These are phyloP conservation scores for Suillus discolor DNA, from an alignment of 768 basidiomycete species.

Conservation along the genomic window DNA sequence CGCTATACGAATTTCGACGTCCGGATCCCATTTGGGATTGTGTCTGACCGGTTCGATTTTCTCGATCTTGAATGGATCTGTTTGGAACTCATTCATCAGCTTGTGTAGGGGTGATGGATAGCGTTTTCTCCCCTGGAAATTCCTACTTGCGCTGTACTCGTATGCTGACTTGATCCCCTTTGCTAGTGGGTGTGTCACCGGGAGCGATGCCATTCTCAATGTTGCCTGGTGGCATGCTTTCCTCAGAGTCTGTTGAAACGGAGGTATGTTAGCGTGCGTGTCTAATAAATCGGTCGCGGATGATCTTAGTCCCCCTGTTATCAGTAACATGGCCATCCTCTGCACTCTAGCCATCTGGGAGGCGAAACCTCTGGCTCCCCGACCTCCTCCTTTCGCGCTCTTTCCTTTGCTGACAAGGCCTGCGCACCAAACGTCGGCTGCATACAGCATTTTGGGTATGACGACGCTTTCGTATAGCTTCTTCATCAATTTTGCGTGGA, in stretches of 20 bases:
- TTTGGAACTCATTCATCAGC: conserved; percentile 15
- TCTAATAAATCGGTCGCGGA: conserved; percentile 24
- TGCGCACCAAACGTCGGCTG: conserved; percentile 23
- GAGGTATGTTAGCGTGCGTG: conserved; percentile 17
- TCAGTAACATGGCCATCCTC: conserved; percentile 17
- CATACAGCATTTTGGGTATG: conserved; percentile 36
- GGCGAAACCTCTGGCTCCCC: background rate
- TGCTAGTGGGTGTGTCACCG: conserved; percentile 10
- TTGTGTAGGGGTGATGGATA: conserved; percentile 27
- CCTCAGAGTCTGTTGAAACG: conserved; percentile 12
- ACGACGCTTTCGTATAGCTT: conserved; percentile 27
- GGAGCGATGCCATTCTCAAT: conserved; percentile 16
- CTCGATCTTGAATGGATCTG: conserved; percentile 15
- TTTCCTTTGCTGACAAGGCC: background rate
- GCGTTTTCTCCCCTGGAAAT: background rate
- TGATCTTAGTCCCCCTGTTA: conserved; percentile 24
- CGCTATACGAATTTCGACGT: too few relatives aligned
- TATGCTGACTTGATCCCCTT: background rate
- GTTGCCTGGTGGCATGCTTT: conserved; percentile 8
- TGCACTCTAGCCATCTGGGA: conserved; percentile 20
- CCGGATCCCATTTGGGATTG: too few relatives aligned
- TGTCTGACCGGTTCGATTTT: conserved; percentile 7
- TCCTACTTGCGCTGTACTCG: conserved; percentile 3
- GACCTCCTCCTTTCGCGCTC: background rate
- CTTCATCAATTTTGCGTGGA: conserved; percentile 14